These are phyloP conservation scores for Microsporum ferrugineum DNA, from an alignment of 2,329 filamentous ascomycete genomes.

Conservation along the genomic window DNA sequence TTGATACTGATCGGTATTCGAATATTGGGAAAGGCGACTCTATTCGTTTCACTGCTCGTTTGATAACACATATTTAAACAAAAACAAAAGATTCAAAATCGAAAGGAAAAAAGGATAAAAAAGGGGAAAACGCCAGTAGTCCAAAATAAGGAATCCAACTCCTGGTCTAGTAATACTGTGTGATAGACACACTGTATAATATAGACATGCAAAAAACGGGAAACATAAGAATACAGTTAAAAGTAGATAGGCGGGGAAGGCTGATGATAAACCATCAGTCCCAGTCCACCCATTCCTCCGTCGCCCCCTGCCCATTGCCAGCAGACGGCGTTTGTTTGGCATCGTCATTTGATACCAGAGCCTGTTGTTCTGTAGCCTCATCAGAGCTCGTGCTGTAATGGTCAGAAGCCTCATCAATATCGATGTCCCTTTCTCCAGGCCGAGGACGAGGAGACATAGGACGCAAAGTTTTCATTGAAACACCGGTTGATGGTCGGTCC, in stretches of 20 bases:
- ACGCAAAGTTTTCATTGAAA: slow-evolving; percentile 34
- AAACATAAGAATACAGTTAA: background rate
- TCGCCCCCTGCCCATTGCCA: background rate
- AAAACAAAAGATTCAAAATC: background rate
- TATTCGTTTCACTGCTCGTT: background rate
- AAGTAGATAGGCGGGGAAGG: background rate
- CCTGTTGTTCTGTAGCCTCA: slow-evolving; percentile 6
- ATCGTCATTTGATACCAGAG: background rate
- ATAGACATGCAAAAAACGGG: background rate
- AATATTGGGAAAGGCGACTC: too few relatives aligned
- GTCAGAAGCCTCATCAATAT: slow-evolving; percentile 16
- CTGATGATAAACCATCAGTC: slow-evolving; percentile 18
- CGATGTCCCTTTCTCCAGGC: slow-evolving; percentile 26
- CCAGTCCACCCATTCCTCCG: slow-evolving; percentile 32
- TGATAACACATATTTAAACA: background rate
- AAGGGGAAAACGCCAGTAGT: background rate
- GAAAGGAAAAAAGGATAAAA: too few relatives aligned
- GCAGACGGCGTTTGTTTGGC: background rate
- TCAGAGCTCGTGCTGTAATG: slow-evolving; percentile 16
- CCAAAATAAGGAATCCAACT: background rate
- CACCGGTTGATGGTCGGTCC: slow-evolving; percentile 28
- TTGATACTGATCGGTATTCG: too few relatives aligned
- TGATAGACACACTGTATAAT: background rate
- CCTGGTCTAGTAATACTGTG: background rate
- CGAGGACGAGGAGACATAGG: slow-evolving; percentile 29